Evolutionary conservation across 1,139 yeast species (phyloP).

Genomic region (Hyphopichia fennica): DNA sequence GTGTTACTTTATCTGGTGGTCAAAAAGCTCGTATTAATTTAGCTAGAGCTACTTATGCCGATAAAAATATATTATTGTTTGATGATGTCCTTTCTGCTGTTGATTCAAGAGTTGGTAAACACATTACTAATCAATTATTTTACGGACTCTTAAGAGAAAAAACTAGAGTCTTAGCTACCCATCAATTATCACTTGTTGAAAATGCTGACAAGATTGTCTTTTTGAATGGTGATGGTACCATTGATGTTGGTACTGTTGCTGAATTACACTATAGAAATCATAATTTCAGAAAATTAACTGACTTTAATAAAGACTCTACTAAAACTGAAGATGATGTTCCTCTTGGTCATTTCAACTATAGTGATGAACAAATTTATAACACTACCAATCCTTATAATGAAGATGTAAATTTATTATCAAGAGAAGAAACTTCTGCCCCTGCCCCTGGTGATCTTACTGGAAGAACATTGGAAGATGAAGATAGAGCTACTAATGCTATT

Average conservation of each 20-base stretch:
- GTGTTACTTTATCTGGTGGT: conserved; percentile 44
- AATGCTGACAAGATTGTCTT: conserved; percentile 33
- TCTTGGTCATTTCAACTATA: conserved; percentile 9
- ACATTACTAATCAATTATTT: conserved; percentile 35
- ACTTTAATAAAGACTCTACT: conserved; percentile 22
- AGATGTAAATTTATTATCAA: conserved; percentile 3
- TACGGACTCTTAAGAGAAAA: conserved; percentile 27
- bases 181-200: conserved; percentile 34
- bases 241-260: conserved; percentile 32
- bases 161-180: conserved; percentile 40
- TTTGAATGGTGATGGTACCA: conserved; percentile 34
- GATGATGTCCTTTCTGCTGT: conserved; percentile 48
- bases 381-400: conserved; percentile 2
- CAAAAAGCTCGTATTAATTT: conserved; percentile 44
- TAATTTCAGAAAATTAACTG: conserved; percentile 27
- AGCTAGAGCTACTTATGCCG: conserved; percentile 43
- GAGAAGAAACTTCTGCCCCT: conserved; percentile 1
- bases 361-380: conserved; percentile 9
- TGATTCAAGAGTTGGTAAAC: conserved; percentile 41
- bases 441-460: conserved; percentile 15
- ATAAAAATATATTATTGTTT: conserved; percentile 31
- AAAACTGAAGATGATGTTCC: conserved; percentile 12
- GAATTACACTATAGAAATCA: conserved; percentile 25
- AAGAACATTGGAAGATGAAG: conserved; percentile 37
- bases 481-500: conserved; percentile 40